Base-by-base conservation (phyloP, 2,329 filamentous ascomycete genomes). In the Blastomyces percursus region DNA sequence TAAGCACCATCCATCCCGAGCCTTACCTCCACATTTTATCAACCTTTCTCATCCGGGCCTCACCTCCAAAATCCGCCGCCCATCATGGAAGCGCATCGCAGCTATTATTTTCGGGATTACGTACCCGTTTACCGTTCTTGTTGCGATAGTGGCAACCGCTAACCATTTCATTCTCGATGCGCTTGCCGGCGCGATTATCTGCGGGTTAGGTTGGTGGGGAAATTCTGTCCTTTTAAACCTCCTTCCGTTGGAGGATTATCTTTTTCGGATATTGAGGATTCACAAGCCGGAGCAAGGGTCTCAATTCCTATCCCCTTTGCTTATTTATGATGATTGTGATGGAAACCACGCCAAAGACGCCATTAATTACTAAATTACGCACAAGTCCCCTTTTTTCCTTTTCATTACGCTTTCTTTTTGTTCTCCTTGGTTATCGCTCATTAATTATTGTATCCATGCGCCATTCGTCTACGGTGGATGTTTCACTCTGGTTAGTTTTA, bases 141-240 rank as follows among this genome's bases (percentile, higher is more conserved):
- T 83, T 9, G 86, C 86, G 32, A 89, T 90, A 66, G 79, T 89
- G 30, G 83, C 87, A 2, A 89, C 87, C 0, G 87, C 87, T 55
- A 90, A 90, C 71, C 87, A 90, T 73, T 84, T 89, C 71, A 80
- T 89, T 57, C 80, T 90, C 7, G 87, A 90, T 70, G 87, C 87
- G 0, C 81, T 89, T 1, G 87, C 86, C 0, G 87, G 87, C 16
- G 84, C 85, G 6, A 69, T 82, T 40, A 85, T 90, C 2, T 89
- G 86, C 67, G 78, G 77, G 2, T 66, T 88, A 5, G 86, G 85
- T 0, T 90, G 87, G 86, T 74, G 70, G 16, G 78, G 77, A 4
- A 83, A 84, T 64, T 64, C 70, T 0, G 69, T 82, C 2, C 71
- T 90, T 62, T 74, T 88, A 61, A 89, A 89, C 71, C 71, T 89